These are phyloP conservation scores for Globisporangium nagaii DNA, from an alignment of 352 stramenopile species.

Conservation along the genomic window DNA sequence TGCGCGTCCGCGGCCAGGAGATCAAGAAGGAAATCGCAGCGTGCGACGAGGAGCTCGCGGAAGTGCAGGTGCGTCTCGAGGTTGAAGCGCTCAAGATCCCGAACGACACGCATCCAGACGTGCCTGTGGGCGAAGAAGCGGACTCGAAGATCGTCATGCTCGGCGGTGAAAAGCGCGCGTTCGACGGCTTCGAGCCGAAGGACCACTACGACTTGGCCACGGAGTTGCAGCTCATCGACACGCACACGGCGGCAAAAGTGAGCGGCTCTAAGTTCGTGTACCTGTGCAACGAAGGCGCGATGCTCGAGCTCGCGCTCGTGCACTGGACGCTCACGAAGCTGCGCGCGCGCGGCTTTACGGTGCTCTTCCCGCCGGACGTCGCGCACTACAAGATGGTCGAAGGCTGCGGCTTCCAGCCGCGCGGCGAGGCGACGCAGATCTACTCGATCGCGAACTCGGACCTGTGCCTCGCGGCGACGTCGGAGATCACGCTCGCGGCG, in stretches of 20 bases:
- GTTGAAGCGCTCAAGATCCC: slow-evolving; percentile 69
- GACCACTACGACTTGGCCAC: slow-evolving; percentile 72
- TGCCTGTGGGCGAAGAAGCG: slow-evolving; percentile 51
- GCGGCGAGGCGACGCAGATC: slow-evolving; percentile 82
- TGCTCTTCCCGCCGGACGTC: slow-evolving; percentile 78
- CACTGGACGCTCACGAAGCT: slow-evolving; percentile 77
- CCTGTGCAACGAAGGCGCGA: slow-evolving; percentile 80
- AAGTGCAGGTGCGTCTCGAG: slow-evolving; percentile 46
- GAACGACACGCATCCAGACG: slow-evolving; percentile 72
- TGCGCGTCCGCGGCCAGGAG: slow-evolving; percentile 36
- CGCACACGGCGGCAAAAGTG: slow-evolving; percentile 54
- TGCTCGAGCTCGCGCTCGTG: slow-evolving; percentile 84
- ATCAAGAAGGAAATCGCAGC: slow-evolving; percentile 51
- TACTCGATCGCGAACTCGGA: slow-evolving; percentile 84
- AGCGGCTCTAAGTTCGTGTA: slow-evolving; percentile 82
- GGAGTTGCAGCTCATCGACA: slow-evolving; percentile 70
- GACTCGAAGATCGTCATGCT: slow-evolving; percentile 44
- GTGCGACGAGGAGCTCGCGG: slow-evolving; percentile 32
- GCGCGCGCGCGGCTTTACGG: slow-evolving; percentile 58
- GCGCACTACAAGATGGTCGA: slow-evolving; percentile 80
- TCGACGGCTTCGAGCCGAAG: slow-evolving; percentile 54
- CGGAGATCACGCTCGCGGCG: slow-evolving; percentile 81
- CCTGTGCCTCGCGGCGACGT: slow-evolving; percentile 78
- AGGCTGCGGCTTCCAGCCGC: slow-evolving; percentile 81
- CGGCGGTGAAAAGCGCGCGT: slow-evolving; percentile 51